A percentile compares a stretch with the other conserved stretches of the same genome.
These are phyloP conservation scores for Leccinum truebloodii DNA, from an alignment of 768 basidiomycete genomes.

Conservation along the genomic window DNA sequence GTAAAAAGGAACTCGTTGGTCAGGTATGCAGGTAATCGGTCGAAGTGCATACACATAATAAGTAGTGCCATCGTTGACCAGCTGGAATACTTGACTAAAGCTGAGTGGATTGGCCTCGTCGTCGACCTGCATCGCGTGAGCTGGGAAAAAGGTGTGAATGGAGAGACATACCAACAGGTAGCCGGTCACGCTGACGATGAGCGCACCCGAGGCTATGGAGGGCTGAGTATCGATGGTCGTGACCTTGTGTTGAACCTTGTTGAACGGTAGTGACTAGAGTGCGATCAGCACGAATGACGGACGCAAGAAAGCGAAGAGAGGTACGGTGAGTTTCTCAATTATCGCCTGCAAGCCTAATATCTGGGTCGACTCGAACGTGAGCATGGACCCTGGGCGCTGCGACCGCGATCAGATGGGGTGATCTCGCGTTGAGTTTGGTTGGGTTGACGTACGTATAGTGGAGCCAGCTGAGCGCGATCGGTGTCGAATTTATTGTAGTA, in stretches of 20 bases:
- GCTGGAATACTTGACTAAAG: constrained; percentile 93
- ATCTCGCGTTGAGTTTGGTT: constrained; percentile 24
- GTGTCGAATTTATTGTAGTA: constrained; percentile 83
- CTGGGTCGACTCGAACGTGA: constrained; percentile 73
- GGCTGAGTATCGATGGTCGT: constrained; percentile 89
- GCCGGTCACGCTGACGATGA: constrained; percentile 90
- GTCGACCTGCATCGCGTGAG: constrained; percentile 61
- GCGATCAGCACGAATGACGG: background rate
- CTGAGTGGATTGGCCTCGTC: constrained; percentile 75
- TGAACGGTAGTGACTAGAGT: constrained; percentile 73
- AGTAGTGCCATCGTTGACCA: constrained; percentile 68
- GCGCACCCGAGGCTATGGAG: constrained; percentile 53
- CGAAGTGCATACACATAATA: constrained; percentile 78
- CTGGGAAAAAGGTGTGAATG: background rate
- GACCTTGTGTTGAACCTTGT: constrained; percentile 76
- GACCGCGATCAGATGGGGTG: constrained; percentile 23
- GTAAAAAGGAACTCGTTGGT: constrained; percentile 7
- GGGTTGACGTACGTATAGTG: constrained; percentile 73
- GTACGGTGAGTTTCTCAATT: constrained; percentile 72
- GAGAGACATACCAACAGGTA: constrained; percentile 58
- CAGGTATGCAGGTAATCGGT: constrained; percentile 1
- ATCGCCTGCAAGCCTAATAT: constrained; percentile 58
- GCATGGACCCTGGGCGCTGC: constrained; percentile 81
- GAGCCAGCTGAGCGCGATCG: constrained; percentile 52
- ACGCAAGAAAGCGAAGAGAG: constrained; percentile 4